Percentiles rank a stretch among this genome's conserved stretches.
Evolutionary conservation across 768 basidiomycete genomes (phyloP).

Genomic region (Termitomyces sp.): DNA sequence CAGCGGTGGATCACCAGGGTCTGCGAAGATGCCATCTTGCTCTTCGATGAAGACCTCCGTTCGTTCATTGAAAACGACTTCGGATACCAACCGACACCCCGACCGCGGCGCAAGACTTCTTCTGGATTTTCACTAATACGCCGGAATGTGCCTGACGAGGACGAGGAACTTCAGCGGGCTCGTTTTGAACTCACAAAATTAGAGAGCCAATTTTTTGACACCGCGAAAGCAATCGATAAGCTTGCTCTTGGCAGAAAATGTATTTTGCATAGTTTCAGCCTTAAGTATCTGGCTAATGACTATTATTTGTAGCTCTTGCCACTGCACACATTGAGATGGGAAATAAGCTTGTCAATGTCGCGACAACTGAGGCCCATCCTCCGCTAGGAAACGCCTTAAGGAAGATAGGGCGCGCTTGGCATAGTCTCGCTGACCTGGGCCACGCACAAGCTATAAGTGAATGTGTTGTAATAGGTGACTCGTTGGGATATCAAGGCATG

Average conservation of each 20-base stretch:
- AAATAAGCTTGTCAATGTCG: conserved; percentile 87
- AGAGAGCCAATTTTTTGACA: conserved; percentile 90
- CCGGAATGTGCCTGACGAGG: conserved; percentile 87
- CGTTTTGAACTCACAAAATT: conserved; percentile 90
- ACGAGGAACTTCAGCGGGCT: conserved; percentile 87
- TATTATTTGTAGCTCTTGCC: conserved; percentile 59
- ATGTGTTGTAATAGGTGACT: conserved; percentile 94
- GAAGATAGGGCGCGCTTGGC: conserved; percentile 85
- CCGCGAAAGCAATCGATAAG: conserved; percentile 88
- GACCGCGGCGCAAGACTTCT: conserved; percentile 67
- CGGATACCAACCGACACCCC: conserved; percentile 86
- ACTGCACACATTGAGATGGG: conserved; percentile 84
- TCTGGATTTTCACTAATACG: conserved; percentile 77
- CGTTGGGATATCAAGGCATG: conserved; percentile 92
- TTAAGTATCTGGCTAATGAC: conserved; percentile 1
- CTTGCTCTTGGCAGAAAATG: conserved; percentile 79
- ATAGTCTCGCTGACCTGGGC: conserved; percentile 84
- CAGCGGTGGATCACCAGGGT: conserved; percentile 94
- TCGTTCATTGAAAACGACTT: conserved; percentile 98
- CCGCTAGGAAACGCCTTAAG: conserved; percentile 81
- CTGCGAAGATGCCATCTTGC: conserved; percentile 86
- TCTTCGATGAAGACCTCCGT: conserved; percentile 89
- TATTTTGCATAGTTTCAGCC: conserved; percentile 29
- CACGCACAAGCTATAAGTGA: conserved; percentile 92
- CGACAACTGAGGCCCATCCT: conserved; percentile 85